A percentile compares a stretch with the other conserved stretches of the same genome.
Conservation (phyloP, 108 stramenopile genomes). For the Stephanodiscus minutulus region DNA sequence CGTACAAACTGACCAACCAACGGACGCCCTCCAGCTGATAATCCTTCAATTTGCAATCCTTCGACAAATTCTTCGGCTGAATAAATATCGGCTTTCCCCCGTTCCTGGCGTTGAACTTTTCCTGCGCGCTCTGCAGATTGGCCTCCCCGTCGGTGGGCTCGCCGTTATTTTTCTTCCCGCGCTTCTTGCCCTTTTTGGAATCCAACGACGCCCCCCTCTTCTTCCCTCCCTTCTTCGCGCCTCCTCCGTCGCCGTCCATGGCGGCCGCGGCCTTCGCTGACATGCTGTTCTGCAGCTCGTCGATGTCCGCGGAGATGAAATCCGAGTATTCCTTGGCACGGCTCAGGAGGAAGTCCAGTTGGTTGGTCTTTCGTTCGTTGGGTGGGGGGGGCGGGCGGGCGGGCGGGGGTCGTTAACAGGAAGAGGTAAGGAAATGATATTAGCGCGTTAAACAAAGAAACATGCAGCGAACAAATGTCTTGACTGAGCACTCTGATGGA, state of each 20-base stretch:
- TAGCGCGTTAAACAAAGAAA: neutral
- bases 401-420: neutral
- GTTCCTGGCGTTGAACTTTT: constrained; percentile 49
- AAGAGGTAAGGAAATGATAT: neutral
- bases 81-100: constrained; percentile 75
- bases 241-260: constrained; percentile 25
- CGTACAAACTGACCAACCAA: constrained; percentile 96
- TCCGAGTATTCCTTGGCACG: constrained; percentile 86
- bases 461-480: neutral
- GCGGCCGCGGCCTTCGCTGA: constrained; percentile 55
- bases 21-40: constrained; percentile 90
- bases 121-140: constrained; percentile 63
- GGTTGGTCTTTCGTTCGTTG: constrained; percentile 46
- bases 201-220: constrained; percentile 36
- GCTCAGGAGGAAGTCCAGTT: constrained; percentile 83
- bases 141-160: constrained; percentile 51
- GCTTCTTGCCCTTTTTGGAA: constrained; percentile 45
- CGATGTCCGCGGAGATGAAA: constrained; percentile 84
- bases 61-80: constrained; percentile 79
- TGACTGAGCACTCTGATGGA: neutral
- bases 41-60: constrained; percentile 79
- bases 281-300: constrained; percentile 77
- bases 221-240: constrained; percentile 61
- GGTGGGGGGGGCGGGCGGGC: neutral
- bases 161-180: constrained; percentile 51